phyloP scores from a whole-genome alignment of 495 filamentous ascomycete genomes.

The Evansstolkia leycettana region DNA sequence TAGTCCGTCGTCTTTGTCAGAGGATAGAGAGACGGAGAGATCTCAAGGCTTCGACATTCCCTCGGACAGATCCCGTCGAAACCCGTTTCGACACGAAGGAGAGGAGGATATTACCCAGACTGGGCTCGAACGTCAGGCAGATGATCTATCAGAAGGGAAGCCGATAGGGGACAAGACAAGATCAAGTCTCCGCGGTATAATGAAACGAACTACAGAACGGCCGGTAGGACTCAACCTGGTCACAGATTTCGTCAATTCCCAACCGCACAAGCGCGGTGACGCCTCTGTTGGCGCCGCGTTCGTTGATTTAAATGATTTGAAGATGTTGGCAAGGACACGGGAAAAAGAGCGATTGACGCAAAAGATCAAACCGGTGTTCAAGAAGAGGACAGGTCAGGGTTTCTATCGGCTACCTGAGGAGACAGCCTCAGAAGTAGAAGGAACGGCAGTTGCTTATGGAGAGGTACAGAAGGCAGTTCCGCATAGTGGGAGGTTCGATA shows the following conservation, averaged over 20 bases:
- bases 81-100: too few relatives aligned
- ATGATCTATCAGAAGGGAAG: background rate
- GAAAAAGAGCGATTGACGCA: slow-evolving; percentile 23
- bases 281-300: slow-evolving; percentile 13
- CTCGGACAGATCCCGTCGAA: background rate
- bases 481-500: slow-evolving; percentile 6
- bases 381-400: slow-evolving; percentile 11
- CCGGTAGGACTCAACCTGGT: slow-evolving; percentile 52
- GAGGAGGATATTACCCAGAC: too few relatives aligned
- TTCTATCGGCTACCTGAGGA: slow-evolving; percentile 12
- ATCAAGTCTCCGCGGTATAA: slow-evolving; percentile 6
- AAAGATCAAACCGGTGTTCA: slow-evolving; percentile 13
- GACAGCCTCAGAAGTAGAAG: slow-evolving; percentile 3
- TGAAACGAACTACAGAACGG: slow-evolving; percentile 36
- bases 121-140: slow-evolving; percentile 1
- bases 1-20: slow-evolving; percentile 26
- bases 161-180: background rate
- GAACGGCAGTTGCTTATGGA: slow-evolving; percentile 6
- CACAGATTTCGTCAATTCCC: slow-evolving; percentile 34
- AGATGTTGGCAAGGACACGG: slow-evolving; percentile 21
- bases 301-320: slow-evolving; percentile 30
- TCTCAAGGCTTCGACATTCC: slow-evolving; percentile 17
- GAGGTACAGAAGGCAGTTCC: background rate
- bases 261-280: slow-evolving; percentile 5
- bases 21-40: slow-evolving; percentile 18